Base-by-base conservation (phyloP, 768 basidiomycete genomes). In the Kwoniella dejecticola region DNA sequence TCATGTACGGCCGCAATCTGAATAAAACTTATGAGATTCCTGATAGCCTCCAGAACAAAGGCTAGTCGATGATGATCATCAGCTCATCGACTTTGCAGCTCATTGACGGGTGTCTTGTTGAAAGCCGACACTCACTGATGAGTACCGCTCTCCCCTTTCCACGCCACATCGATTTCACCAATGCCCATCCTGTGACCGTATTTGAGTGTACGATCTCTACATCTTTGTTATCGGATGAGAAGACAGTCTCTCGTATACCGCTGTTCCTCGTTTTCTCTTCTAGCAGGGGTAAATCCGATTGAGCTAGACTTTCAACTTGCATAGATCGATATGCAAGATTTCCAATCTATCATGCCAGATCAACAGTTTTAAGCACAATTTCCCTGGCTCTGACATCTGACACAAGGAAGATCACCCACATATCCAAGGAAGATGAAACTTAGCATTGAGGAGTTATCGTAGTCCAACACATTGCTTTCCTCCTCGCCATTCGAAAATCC, bases 1-100 rank as follows among this genome's bases (percentile, higher is more conserved):
- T 77, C 66, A 44, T 70, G 64, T 50, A 71, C 40, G 1, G 70
- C 71, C 11, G 55, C 52, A 31, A 68, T 50, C 53, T 69, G 66
- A 4, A 71, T 52, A 42, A 67, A 71, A 52, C 66, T 58, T 30
- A 71, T 36, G 19, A 52, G 4, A 12, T 54, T 62, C 13, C 49
- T 42, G 21, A 69, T 27, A 1, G 52, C 52, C 36, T 71, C 70
- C 6, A 71, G 58, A 1, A 56, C 12, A 13, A 69, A 29, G 11
- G 64, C 72, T 74, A 30, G n/a, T n/a, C n/a, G n/a, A 31, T 29
- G 45, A 29, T 36, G 52, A 56, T 19, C 13, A 26, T 17, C 21
- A 4, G 19, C 19, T 46, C 30, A 57, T 17, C 13, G 27, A 17
- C 38, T 24, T 11, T 24, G 13, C 40, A 21, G 0, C 24, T 24